Evolutionary conservation across 352 stramenopile species (phyloP), one percentile per base, ranked within the genome.

Genomic region (Pythium brachiatum): DNA sequence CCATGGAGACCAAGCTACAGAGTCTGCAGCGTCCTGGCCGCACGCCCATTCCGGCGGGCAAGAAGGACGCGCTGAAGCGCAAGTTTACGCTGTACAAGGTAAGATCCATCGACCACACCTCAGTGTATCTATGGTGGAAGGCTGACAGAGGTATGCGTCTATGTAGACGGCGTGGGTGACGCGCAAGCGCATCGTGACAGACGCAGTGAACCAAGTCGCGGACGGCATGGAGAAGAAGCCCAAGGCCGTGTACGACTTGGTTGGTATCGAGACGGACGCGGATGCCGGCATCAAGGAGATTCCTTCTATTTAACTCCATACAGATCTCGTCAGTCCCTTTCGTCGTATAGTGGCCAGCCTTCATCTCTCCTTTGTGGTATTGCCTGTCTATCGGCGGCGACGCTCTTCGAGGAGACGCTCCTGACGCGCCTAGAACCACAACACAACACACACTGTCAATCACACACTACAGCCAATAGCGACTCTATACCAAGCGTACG

Each of bases 171-270:
- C 75, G 7, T 94, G 84, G 84, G 76, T 94, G 13, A 53, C 74
- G 47, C 77, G 84, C 31, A 94, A 94, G 62, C 81, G 84, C 12
- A 89, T 94, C 56, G 81, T 75, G 11, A 89, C 85, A 70, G 84
- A 94, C 23, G 82, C 78, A 12, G 63, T 94, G 20, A 85, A 94
- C 61, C 79, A 90, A 69, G 80, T 92, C 38, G 79, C 85, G 0
- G 85, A 94, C 29, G 81, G 85, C 27, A 92, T 91, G 82, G 85
- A 94, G 68, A 94, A 94, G 65, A 92, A 91, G 36, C 62, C 73
- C 4, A 88, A 88, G 51, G 76, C 68, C 12, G 78, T 94, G 58
- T 62, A 87, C 57, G 72, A 81, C 0, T 55, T 91, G 20, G 70
- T 78, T 16, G 78, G 72, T 20, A 60, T 93, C 31, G 84, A 93